Base-by-base conservation (phyloP, 768 basidiomycete genomes). In the Podaxis sp. region DNA sequence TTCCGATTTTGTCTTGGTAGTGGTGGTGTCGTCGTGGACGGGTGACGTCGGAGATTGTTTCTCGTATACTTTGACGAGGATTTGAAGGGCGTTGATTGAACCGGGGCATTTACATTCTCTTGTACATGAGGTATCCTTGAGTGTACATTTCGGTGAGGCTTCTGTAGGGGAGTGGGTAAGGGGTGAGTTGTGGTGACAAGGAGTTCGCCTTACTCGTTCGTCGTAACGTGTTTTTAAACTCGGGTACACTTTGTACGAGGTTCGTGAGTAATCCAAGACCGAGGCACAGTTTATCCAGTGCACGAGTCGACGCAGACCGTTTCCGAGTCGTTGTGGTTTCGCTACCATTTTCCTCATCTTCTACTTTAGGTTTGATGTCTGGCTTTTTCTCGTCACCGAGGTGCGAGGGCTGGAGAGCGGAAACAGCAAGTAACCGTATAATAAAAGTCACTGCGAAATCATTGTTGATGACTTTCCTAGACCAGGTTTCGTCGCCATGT, bases 261-360 rank as follows among this genome's bases (percentile, higher is more conserved):
- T 93, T 93, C 57, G 90, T 91, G 44, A 93, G 75, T 9, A 93
- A 75, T 1, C 87, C 92, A 4, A 94, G 80, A 5, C 87, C 82
- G 28, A 94, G 85, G 71, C 91, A 93, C 4, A 92, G 76, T 38
- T 82, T 79, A 69, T 94, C 93, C n/a, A 90, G 77, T 3, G 81
- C 75, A 42, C 82, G 78, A 4, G 79, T 66, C 11, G 59, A 40
- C 33, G 44, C n/a, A 28, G 36, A 33, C 17, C 28, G 56, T 33
- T 39, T 4, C 11, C 24, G 48, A 28, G n/a, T 26, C 24, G n/a
- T 59, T 4, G 13, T 7, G 19, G 36, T 2, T 36, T 46, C 49
- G 7, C n/a, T 7, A 40, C 38, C 22, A 51, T 66, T 67, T 2
- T 67, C 67, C 13, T 65, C 67, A 33, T 57, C 66, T 22, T 68